Conservation (phyloP, 345 rosid species). For the Pugionium cornutum region DNA sequence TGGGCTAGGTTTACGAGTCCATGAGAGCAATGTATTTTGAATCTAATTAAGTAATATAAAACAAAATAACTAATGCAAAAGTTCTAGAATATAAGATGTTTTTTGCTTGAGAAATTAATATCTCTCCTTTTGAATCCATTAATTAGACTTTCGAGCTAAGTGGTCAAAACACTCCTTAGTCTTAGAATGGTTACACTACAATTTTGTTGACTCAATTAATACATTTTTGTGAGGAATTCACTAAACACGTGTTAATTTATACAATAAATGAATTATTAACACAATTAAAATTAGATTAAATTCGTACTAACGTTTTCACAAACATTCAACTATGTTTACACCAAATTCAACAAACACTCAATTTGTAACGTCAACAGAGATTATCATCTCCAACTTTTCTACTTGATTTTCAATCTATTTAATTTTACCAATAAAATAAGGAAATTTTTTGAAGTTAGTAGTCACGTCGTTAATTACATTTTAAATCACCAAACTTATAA, state of each 20-base stretch:
- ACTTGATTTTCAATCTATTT: slow-evolving; percentile 6
- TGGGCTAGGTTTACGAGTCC: slow-evolving; percentile 24
- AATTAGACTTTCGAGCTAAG: slow-evolving; percentile 4
- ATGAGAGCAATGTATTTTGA: slow-evolving; percentile 5
- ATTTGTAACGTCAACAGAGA: slow-evolving; percentile 32
- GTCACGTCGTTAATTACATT: too few relatives aligned
- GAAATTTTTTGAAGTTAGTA: too few relatives aligned
- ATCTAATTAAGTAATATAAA: neutral
- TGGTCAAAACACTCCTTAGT: slow-evolving; percentile 24
- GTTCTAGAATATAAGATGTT: neutral
- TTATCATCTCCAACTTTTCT: slow-evolving; percentile 21
- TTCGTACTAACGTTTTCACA: slow-evolving; percentile 33
- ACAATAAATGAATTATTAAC: slow-evolving; percentile 23
- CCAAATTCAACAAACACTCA: slow-evolving; percentile 36
- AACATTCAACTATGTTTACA: slow-evolving; percentile 41
- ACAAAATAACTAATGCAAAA: slow-evolving; percentile 5
- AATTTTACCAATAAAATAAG: too few relatives aligned
- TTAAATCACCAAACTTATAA: too few relatives aligned
- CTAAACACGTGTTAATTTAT: slow-evolving; percentile 15
- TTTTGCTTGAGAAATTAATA: neutral
- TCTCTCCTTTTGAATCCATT: neutral
- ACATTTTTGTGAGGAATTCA: slow-evolving; percentile 14
- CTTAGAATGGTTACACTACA: slow-evolving; percentile 14
- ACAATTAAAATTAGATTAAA: slow-evolving; percentile 16
- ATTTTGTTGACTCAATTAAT: slow-evolving; percentile 36